A percentile compares a stretch with the other conserved stretches of the same genome.
These are phyloP conservation scores for Arbutus unedo DNA, from an alignment of 148 eudicot genomes.

Conservation along the genomic window DNA sequence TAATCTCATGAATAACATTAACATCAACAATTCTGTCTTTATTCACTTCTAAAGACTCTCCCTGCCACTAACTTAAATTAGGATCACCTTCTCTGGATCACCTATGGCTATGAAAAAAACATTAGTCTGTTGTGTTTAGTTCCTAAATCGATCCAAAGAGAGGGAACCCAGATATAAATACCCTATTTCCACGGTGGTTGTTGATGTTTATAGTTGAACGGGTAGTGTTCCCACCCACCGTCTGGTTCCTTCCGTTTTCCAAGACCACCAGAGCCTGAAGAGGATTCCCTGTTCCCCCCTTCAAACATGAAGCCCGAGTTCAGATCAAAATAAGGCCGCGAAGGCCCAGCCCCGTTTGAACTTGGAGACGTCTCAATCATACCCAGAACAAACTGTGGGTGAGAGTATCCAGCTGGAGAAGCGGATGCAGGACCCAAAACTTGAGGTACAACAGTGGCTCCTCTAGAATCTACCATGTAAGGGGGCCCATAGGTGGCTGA, in stretches of 20 bases:
- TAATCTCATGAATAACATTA: constrained; percentile 37
- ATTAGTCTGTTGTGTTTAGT: constrained; percentile 23
- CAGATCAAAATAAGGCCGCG: constrained; percentile 46
- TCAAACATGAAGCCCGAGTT: constrained; percentile 55
- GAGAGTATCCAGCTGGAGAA: constrained; percentile 42
- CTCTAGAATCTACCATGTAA: constrained; percentile 84
- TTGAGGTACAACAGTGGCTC: constrained; percentile 56
- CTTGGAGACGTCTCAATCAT: constrained; percentile 38
- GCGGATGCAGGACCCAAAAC: constrained; percentile 46
- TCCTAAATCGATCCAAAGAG: constrained; percentile 26
- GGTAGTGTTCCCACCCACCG: constrained; percentile 62
- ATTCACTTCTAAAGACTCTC: constrained; percentile 28
- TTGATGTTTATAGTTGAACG: constrained; percentile 51
- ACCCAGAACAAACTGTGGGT: constrained; percentile 45
- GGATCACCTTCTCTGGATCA: constrained; percentile 27
- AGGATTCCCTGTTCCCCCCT: constrained; percentile 44
- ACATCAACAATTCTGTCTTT: constrained; percentile 30
- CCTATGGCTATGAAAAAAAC: constrained; percentile 27
- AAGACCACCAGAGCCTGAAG: constrained; percentile 41
- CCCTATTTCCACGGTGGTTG: constrained; percentile 70
- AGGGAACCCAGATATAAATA: constrained; percentile 14
- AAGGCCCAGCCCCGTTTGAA: constrained; percentile 48
- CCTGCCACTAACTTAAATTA: constrained; percentile 23
- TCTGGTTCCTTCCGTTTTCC: constrained; percentile 88
- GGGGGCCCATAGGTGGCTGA: constrained; percentile 55